Base-by-base conservation (phyloP, 306 rosid genomes). In the Oxytropis ochrocephala region DNA sequence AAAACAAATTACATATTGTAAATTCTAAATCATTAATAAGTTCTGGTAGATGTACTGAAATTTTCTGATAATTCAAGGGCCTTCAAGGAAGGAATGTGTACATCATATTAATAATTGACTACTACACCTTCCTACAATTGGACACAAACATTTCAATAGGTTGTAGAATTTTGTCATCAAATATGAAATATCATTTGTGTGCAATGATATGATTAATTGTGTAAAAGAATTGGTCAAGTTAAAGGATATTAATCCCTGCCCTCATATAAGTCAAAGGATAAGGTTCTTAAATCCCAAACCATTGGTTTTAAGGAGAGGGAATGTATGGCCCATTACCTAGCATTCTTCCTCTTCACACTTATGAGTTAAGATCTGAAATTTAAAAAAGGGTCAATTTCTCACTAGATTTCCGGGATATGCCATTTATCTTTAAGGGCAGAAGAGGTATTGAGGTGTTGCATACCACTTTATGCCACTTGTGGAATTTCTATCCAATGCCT, bases 381-480 rank as follows among this genome's bases (percentile, higher is more conserved):
- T 24, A 10, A 33, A 18, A 60, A 29, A 52, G 1, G 50, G 80
- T 81, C 85, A 63, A 73, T 41, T 81, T 73, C 46, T 59, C 57
- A 57, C 85, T 55, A n/a, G 85, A 81, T 81, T 81, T 81, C 75
- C 85, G 85, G 85, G 85, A 81, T 81, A 77, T 81, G 85, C 56
- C 77, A 52, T 65, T 24, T 36, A 69, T 75, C 74, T 72, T 38
- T 30, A 5, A 49, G 65, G 73, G 69, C 11, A 54, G 18, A 36
- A 47, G 41, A n/a, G 46, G 56, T 24, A 48, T 62, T 69, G 48
- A 53, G 73, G 6, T 68, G 27, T 66, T 48, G 54, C 9, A 18
- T 51, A 19, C 55, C 11, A 17, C 61, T 62, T 61, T 81, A 60
- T 53, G 60, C 13, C 41, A 62, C 56, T 73, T 48, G 70, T 69